Evolutionary conservation across 78 protist genomes (phyloP).

Genomic region (Planoprotostelium fungivorum): DNA sequence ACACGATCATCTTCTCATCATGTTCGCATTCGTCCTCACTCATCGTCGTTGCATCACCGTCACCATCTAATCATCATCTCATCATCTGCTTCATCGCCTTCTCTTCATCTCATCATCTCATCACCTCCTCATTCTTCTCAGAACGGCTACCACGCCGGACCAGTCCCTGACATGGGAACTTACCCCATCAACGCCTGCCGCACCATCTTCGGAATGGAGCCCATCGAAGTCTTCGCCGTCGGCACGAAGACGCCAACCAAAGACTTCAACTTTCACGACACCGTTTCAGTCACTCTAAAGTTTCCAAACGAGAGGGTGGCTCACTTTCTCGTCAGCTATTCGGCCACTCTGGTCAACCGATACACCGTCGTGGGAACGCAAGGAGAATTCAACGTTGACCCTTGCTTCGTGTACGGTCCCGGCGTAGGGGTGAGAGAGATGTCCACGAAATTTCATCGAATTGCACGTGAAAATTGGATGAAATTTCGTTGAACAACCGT

Average conservation of each 20-base stretch:
- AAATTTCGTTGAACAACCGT: background rate
- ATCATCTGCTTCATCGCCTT: too few relatives aligned
- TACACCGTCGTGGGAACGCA: background rate
- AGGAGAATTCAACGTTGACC: background rate
- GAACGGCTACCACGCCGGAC: background rate
- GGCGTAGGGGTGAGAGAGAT: background rate
- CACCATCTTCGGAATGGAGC: background rate
- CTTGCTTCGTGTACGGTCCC: background rate
- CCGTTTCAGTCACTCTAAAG: background rate
- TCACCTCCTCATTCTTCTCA: too few relatives aligned
- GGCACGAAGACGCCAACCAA: background rate
- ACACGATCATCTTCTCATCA: too few relatives aligned
- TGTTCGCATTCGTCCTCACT: too few relatives aligned
- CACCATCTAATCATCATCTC: too few relatives aligned
- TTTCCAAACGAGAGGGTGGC: background rate
- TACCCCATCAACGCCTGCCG: background rate
- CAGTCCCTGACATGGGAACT: background rate
- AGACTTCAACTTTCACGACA: background rate
- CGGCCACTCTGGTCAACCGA: background rate
- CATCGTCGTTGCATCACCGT: too few relatives aligned
- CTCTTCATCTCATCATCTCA: too few relatives aligned
- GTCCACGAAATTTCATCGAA: background rate
- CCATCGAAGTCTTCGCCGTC: background rate
- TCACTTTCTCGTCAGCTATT: background rate
- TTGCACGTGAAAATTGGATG: background rate